Conservation (phyloP, 139 green algal species). For the Chlorella sorokiniana region DNA sequence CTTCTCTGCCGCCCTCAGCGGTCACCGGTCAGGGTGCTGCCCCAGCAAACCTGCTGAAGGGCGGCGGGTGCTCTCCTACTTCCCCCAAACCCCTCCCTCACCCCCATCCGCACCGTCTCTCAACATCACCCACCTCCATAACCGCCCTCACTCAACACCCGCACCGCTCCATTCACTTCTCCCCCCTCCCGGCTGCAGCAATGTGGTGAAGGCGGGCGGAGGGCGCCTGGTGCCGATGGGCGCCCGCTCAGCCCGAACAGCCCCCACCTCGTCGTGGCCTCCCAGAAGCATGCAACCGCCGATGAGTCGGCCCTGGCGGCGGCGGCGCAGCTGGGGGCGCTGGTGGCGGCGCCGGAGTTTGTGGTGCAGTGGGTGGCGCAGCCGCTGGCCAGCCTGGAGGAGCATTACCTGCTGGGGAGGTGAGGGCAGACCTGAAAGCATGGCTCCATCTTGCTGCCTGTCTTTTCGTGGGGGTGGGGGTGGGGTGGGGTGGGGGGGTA, state of each 20-base stretch:
- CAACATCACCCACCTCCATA: too few relatives aligned
- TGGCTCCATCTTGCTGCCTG: not conserved
- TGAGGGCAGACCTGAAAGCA: not conserved
- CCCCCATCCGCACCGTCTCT: not conserved
- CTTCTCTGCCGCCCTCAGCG: too few relatives aligned
- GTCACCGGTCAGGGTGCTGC: too few relatives aligned
- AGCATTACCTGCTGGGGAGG: slow-evolving; percentile 18
- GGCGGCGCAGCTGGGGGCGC: not conserved
- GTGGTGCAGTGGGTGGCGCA: slow-evolving; percentile 20
- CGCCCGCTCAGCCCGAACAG: not conserved
- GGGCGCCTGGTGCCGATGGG: not conserved
- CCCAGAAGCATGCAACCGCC: not conserved
- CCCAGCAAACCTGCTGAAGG: too few relatives aligned
- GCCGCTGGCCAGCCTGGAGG: not conserved
- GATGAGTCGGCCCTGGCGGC: not conserved
- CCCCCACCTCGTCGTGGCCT: not conserved
- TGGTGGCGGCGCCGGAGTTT: not conserved
- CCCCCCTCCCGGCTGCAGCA: not conserved
- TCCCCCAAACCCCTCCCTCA: not conserved
- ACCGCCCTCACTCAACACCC: not conserved
- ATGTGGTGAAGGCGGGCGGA: slow-evolving; percentile 18
- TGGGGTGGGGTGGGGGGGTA: too few relatives aligned
- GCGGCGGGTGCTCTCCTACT: too few relatives aligned
- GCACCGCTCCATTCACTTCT: not conserved
- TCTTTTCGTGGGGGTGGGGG: too few relatives aligned